Base-by-base conservation (phyloP, 2,329 filamentous ascomycete species). In the Pestalotiopsis sp. region DNA sequence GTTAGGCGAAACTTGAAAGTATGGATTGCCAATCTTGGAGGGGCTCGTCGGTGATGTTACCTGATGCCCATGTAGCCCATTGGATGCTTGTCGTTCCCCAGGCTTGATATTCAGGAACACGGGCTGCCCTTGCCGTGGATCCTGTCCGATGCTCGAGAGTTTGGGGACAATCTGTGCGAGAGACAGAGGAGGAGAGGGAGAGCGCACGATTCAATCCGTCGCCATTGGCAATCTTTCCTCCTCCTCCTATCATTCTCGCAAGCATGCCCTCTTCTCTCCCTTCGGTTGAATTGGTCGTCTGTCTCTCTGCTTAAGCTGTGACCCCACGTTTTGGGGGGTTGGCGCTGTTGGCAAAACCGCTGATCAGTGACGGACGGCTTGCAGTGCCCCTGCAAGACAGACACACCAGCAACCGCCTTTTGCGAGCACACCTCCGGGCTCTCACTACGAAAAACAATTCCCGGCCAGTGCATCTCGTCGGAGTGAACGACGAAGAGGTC, bases 11-110 rank as follows among this genome's bases (percentile, higher is more conserved):
- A 35, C 30, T 35, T 30, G 38, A 38, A 40, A 55, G 58, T 35
- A 62, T 38, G 24, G n/a, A 40, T 66, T 58, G 52, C 64, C 64
- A 58, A 66, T 59, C 11, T 13, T 52, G 64, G 57, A 58, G 30
- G 26, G 55, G 55, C 35, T 40, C 30, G 26, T 66, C 55, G 52
- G 64, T 40, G 22, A 66, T 59, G 39, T 57, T 65, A 22, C 48
- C 48, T 56, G 17, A 35, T 35, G 30, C n/a, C n/a, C 35, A 4
- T 39, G n/a, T 39, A 52, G 44, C 38, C 58, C 35, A 26, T n/a
- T 35, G 56, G 20, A 58, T 13, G 57, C 22, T 60, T 30, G 26
- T 39, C 30, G 58, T 17, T 52, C 17, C 14, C 44, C 44, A 52
- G 44, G 44, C 30, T 39, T 14, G 58, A 38, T 61, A 35, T 61